Conservation (phyloP, 495 filamentous ascomycete species). For the Aspergillus nanangensis region DNA sequence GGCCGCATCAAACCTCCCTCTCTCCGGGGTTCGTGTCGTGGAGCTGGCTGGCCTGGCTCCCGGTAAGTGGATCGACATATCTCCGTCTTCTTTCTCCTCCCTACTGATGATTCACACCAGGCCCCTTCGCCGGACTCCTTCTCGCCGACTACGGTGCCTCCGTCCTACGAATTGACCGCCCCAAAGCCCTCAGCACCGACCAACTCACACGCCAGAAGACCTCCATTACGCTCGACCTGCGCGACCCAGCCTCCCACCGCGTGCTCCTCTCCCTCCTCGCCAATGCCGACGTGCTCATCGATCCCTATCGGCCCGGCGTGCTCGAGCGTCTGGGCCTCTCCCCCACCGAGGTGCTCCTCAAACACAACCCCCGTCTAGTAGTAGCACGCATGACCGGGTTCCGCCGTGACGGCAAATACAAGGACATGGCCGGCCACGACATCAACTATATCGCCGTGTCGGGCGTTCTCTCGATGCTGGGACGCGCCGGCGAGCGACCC, state of each 20-base stretch:
- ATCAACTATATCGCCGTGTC: conserved; percentile 95
- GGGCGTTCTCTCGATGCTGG: conserved; percentile 73
- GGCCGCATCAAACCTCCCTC: conserved; percentile 36
- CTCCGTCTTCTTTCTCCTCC: background rate
- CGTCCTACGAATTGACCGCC: conserved; percentile 84
- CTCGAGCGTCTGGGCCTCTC: conserved; percentile 77
- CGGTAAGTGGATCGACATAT: too few species aligned
- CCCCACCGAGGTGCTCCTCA: conserved; percentile 55
- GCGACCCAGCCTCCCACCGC: conserved; percentile 53
- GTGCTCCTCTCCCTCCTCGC: conserved; percentile 62
- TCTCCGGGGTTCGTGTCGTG: conserved; percentile 73
- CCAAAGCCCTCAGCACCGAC: conserved; percentile 45
- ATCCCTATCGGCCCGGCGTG: conserved; percentile 88
- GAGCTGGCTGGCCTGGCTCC: conserved; percentile 89
- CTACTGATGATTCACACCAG: conserved; percentile 32
- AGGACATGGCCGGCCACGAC: conserved; percentile 90
- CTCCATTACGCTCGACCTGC: conserved; percentile 75
- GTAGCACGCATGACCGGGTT: conserved; percentile 87
- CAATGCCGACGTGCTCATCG: conserved; percentile 74
- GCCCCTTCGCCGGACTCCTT: conserved; percentile 84
- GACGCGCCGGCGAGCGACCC: conserved; percentile 62
- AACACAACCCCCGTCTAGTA: conserved; percentile 71
- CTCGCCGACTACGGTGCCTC: conserved; percentile 84
- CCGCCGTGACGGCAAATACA: conserved; percentile 78
- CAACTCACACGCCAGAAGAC: conserved; percentile 72